phyloP scores from a whole-genome alignment of 495 filamentous ascomycete species.

The Aspergillus coremiiformis region DNA sequence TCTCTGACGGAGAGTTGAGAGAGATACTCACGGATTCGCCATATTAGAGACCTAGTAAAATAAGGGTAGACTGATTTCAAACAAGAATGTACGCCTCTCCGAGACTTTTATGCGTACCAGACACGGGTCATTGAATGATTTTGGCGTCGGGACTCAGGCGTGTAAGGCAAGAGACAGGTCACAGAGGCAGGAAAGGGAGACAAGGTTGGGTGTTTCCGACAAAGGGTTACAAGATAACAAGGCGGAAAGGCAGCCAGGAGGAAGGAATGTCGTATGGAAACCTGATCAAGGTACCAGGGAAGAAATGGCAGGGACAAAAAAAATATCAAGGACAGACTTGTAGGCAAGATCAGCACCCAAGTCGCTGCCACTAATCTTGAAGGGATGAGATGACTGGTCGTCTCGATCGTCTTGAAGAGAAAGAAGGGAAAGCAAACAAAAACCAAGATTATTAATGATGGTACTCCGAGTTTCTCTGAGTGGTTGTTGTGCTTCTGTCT shows the following conservation, averaged over 20 bases:
- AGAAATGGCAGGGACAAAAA: slow-evolving; percentile 4
- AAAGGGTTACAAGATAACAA: background rate
- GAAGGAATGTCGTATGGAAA: background rate
- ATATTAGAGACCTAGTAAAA: slow-evolving; percentile 10
- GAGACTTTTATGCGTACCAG: background rate
- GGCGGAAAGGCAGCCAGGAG: background rate
- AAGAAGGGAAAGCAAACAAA: too few relatives aligned
- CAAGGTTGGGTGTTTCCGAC: background rate
- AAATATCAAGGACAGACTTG: slow-evolving; percentile 6
- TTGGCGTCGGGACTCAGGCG: background rate
- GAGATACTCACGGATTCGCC: slow-evolving; percentile 19
- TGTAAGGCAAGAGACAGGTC: background rate
- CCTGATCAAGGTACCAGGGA: slow-evolving; percentile 1
- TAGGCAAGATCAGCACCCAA: too few relatives aligned
- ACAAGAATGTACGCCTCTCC: background rate
- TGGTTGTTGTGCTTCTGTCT: background rate
- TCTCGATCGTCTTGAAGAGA: background rate
- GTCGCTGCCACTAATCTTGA: too few relatives aligned
- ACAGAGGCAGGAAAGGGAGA: background rate
- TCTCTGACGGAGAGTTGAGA: background rate
- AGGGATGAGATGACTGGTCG: too few relatives aligned
- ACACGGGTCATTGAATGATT: slow-evolving; percentile 15
- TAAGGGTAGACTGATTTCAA: background rate
- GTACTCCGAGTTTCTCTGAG: background rate
- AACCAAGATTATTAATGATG: background rate